Evolutionary conservation across 2,329 filamentous ascomycete genomes (phyloP), one percentile per base, ranked within the genome.

Genomic region (Lecanicillium sp.): DNA sequence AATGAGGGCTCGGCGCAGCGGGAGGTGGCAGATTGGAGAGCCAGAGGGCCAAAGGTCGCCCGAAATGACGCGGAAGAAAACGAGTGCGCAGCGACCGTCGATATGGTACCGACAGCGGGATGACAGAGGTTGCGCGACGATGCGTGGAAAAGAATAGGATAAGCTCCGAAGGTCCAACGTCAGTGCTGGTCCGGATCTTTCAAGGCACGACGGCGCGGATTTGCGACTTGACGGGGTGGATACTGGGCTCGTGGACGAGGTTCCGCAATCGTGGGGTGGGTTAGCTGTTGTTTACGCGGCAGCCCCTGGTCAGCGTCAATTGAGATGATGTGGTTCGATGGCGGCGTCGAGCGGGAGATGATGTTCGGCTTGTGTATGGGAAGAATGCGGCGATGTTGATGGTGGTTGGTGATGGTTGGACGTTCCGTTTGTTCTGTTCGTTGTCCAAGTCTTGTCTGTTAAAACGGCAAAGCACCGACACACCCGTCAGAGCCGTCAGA

Each of bases 221-320:
- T 29, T 29, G 27, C 26, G 29, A 41, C 36, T 20, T 40, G 44
- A 47, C 21, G 44, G 44, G 37, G 44, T 47, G 44, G 36, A 47
- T 40, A 47, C 36, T 40, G 37, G 27, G 21, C 21, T 40, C 27
- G 20, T 40, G 15, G 37, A 47, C 44, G 44, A 47, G 44, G 44
- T 47, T 47, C 44, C 44, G 44, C 44, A 47, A 47, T 47, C 44
- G 44, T 40, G 44, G 44, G 44, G 44, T 47, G 44, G 43, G 21
- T 30, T 26, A 33, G 8, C 36, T 33, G 44, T 20, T 23, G 20
- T 11, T 21, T 23, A 21, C 23, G n/a, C 12, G 11, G 43, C 33
- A 14, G 43, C 29, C 26, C 32, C 32, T 17, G 32, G 44, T 24
- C 14, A 24, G 43, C 12, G 33, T 35, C 23, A 24, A 33, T 32